Conservation (phyloP, 495 filamentous ascomycete species). For the Massariosphaeria phaeospora region DNA sequence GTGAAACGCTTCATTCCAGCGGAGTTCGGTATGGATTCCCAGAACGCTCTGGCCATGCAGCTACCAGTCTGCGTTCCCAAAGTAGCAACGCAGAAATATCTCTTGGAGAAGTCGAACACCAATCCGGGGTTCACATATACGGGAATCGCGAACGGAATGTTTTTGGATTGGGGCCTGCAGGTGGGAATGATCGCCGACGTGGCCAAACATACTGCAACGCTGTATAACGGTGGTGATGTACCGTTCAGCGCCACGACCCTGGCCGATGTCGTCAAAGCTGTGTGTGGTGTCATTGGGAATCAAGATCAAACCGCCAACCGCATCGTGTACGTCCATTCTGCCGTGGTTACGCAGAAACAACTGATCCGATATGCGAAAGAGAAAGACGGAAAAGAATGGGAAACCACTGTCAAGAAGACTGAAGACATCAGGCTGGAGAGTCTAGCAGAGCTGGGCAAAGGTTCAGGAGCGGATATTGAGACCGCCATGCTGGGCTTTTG, state of each 20-base stretch:
- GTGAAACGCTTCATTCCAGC: conserved; percentile 39
- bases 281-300: conserved; percentile 39
- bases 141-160: conserved; percentile 43
- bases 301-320: conserved; percentile 43
- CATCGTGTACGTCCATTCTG: conserved; percentile 44
- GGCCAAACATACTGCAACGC: conserved; percentile 39
- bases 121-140: conserved; percentile 44
- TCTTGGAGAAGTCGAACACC: conserved; percentile 40
- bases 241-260: conserved; percentile 42
- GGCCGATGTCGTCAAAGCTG: conserved; percentile 39
- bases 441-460: not conserved
- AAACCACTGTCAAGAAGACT: not conserved
- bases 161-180: conserved; percentile 32
- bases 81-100: conserved; percentile 42
- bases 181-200: not conserved
- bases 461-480: not conserved
- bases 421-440: not conserved
- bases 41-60: conserved; percentile 14
- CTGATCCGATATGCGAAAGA: conserved; percentile 44
- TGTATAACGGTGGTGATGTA: conserved; percentile 44
- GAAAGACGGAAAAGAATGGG: conserved; percentile 38
- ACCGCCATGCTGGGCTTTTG: not conserved
- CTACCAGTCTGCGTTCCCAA: conserved; percentile 35
- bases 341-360: conserved; percentile 45
- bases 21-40: conserved; percentile 40